phyloP scores from a whole-genome alignment of 225 moss, liverwort and hornwort genomes.

The Physcomitrellopsis africana region DNA sequence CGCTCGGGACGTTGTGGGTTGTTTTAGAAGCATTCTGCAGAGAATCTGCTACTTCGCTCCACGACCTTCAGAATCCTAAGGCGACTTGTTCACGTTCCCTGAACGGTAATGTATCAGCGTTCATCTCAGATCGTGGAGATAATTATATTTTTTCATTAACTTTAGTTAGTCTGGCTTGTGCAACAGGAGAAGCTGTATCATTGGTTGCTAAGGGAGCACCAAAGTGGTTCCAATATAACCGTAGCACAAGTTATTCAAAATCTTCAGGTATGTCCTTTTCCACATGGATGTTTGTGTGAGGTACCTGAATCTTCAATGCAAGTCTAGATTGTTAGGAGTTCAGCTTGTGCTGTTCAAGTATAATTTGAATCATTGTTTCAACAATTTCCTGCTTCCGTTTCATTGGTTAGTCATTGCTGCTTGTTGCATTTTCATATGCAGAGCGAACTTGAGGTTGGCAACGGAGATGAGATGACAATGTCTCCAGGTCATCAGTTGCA shows the following conservation, averaged over 20 bases:
- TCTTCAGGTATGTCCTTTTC: slow-evolving; percentile 50
- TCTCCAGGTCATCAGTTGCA: slow-evolving; percentile 84
- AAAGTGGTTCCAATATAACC: slow-evolving; percentile 53
- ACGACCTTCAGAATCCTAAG: slow-evolving; percentile 22
- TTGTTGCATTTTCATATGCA: slow-evolving; percentile 40
- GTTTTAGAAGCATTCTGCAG: slow-evolving; percentile 16
- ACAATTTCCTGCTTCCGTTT: background rate
- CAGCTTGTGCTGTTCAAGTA: background rate
- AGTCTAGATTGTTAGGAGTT: slow-evolving; percentile 3
- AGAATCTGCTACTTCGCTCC: slow-evolving; percentile 17
- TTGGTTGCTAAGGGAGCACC: slow-evolving; percentile 67
- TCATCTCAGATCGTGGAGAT: background rate
- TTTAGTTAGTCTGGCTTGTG: background rate
- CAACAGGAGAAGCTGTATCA: slow-evolving; percentile 65
- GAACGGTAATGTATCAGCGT: slow-evolving; percentile 15
- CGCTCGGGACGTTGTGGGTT: background rate
- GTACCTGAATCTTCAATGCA: background rate
- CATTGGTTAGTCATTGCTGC: background rate
- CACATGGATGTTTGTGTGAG: background rate
- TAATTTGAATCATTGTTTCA: background rate
- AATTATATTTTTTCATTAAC: background rate
- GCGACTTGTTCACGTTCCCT: slow-evolving; percentile 23
- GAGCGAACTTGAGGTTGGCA: slow-evolving; percentile 77
- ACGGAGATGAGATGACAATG: slow-evolving; percentile 90
- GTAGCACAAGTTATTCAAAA: slow-evolving; percentile 53